Evolutionary conservation across 768 basidiomycete genomes (phyloP).

Genomic region (Russula ochroleuca): DNA sequence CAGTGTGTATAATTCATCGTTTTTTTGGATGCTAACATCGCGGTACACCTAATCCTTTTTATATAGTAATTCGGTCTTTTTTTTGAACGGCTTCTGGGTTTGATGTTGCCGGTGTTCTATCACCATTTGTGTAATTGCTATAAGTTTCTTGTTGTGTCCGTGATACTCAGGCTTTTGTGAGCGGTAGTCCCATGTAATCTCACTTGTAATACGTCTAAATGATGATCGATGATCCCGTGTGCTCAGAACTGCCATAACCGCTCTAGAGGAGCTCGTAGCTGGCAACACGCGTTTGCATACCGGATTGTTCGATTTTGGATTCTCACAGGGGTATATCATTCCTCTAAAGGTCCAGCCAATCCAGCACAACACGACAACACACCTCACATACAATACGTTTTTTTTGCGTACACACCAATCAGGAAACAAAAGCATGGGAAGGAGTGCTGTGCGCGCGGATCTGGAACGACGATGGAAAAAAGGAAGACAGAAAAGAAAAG

Average conservation of each 20-base stretch:
- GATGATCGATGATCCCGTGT: too few species aligned
- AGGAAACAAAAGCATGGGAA: not conserved
- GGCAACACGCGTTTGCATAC: too few species aligned
- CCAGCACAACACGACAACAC: not conserved
- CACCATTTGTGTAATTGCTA: not conserved
- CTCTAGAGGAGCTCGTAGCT: too few species aligned
- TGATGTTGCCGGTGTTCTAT: not conserved
- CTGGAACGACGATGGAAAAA: not conserved
- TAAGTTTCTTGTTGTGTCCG: not conserved
- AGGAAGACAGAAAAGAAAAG: not conserved
- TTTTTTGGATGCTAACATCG: not conserved
- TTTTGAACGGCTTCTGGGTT: not conserved
- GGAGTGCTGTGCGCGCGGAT: not conserved
- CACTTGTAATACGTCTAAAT: too few species aligned
- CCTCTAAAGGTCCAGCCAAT: not conserved
- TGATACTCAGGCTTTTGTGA: not conserved
- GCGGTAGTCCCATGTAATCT: too few species aligned
- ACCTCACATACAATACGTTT: not conserved
- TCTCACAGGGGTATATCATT: not conserved
- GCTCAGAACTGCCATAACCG: too few species aligned
- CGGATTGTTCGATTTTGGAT: not conserved
- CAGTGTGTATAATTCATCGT: not conserved
- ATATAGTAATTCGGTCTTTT: not conserved
- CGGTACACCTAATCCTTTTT: too few species aligned
- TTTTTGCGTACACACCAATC: not conserved